Evolutionary conservation across 1,139 yeast genomes (phyloP), one percentile per base, ranked within the genome.

Genomic region (Geotrichum bryndzae): DNA sequence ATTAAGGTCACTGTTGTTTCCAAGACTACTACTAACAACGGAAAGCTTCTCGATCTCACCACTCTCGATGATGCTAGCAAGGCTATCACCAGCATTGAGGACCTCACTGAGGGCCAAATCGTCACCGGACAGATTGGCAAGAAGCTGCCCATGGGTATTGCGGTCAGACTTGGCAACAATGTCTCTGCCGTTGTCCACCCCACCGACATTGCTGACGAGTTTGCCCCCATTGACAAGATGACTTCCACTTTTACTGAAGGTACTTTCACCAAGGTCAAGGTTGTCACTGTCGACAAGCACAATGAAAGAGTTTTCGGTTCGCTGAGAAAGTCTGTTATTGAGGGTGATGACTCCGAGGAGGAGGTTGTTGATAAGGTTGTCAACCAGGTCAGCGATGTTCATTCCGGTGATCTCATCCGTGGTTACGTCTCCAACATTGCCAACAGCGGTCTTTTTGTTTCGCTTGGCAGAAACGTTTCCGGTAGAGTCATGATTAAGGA

Each of bases 401-500:
- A 79, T 58, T 80, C 83, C 65, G 96, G 96, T 38, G 87, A 85
- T 63, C 79, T 89, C 68, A 85, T 91, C 50, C 83, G 85, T 67
- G 98, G 96, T 22, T 88, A 86, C 68, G 83, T 94, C 61, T 87
- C 86, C 71, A 86, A 86, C 66, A 82, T 91, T 57, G 83, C 88
- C 23, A 85, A 87, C 68, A 83, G 85, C 64, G 98, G 98, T 74
- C 75, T 92, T 45, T 90, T 88, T 71, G 87, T 94, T 56, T 81
- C 90, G 27, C 77, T 94, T 65, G 92, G 96, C 45, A 82, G 90
- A 67, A 78, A 81, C 1, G 79, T 89, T 33, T 84, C 84, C 69
- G 98, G 94, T 1, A 84, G 94, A 70, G 96, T 90, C 45, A 86
- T 90, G 71, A 86, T 90, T 57, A 76, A 87, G 56, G 94, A 92